Conservation (phyloP, 2,329 filamentous ascomycete species). For the Calonectria pseudoturangicola region DNA sequence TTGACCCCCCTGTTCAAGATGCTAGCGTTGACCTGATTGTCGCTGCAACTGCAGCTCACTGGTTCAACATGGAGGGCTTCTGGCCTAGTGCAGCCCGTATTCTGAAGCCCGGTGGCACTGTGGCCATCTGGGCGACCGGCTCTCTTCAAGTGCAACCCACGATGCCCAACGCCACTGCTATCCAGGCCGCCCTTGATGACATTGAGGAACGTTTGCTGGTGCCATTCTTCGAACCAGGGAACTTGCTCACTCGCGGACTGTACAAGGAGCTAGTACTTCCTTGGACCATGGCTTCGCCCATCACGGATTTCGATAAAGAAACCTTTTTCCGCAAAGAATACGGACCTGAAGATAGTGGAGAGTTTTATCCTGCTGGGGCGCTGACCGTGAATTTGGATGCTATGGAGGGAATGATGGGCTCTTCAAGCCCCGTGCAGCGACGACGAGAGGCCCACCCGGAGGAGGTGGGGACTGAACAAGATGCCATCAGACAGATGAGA, state of each 20-base stretch:
- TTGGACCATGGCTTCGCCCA: slow-evolving; percentile 64
- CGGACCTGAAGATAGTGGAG: slow-evolving; percentile 52
- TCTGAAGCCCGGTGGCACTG: slow-evolving; percentile 71
- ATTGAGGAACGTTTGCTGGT: slow-evolving; percentile 60
- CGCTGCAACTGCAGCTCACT: slow-evolving; percentile 72
- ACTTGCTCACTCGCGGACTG: slow-evolving; percentile 60
- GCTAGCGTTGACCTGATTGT: slow-evolving; percentile 69
- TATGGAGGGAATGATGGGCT: slow-evolving; percentile 61
- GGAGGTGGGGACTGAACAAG: slow-evolving; percentile 62
- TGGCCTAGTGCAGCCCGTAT: slow-evolving; percentile 67
- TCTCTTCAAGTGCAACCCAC: slow-evolving; percentile 53
- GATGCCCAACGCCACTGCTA: slow-evolving; percentile 62
- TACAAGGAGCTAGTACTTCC: slow-evolving; percentile 69
- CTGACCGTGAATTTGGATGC: slow-evolving; percentile 54
- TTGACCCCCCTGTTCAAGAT: slow-evolving; percentile 56
- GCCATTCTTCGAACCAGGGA: slow-evolving; percentile 65
- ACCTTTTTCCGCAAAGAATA: slow-evolving; percentile 66
- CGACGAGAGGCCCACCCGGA: slow-evolving; percentile 68
- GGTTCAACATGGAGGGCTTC: slow-evolving; percentile 74
- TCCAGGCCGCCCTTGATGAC: slow-evolving; percentile 64
- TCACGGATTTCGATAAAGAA: slow-evolving; percentile 61
- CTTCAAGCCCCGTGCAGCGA: slow-evolving; percentile 62
- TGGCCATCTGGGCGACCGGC: slow-evolving; percentile 69
- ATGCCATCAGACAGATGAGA: slow-evolving; percentile 58
- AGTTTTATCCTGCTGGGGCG: slow-evolving; percentile 52